A percentile compares a stretch with the other conserved stretches of the same genome.
phyloP scores from a whole-genome alignment of 805 yeast genomes.

The Debaryomyces castellii region DNA sequence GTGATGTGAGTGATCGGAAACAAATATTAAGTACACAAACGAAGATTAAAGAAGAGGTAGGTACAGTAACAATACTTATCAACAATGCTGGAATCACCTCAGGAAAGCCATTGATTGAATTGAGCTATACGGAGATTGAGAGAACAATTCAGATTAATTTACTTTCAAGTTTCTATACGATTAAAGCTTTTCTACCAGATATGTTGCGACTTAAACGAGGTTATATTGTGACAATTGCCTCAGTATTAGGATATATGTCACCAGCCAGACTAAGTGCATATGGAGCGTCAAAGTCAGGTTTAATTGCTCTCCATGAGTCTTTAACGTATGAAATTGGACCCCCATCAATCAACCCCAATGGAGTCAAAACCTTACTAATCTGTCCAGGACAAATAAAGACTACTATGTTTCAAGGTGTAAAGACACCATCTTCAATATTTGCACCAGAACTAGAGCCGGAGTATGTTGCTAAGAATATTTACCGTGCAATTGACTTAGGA shows the following conservation, averaged over 20 bases:
- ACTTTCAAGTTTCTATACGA: constrained; percentile 66
- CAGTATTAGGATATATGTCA: constrained; percentile 80
- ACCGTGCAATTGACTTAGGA: constrained; percentile 58
- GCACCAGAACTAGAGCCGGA: constrained; percentile 83
- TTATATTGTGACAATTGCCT: constrained; percentile 75
- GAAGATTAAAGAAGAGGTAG: constrained; percentile 47
- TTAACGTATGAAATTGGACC: constrained; percentile 67
- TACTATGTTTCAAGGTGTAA: constrained; percentile 66
- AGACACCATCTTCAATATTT: constrained; percentile 68
- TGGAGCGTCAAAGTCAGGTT: constrained; percentile 88
- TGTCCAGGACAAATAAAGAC: constrained; percentile 90
- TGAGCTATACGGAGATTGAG: constrained; percentile 59
- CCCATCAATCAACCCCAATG: constrained; percentile 42
- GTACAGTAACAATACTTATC: constrained; percentile 64
- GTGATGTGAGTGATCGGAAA: constrained; percentile 64
- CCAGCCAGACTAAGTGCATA: constrained; percentile 83
- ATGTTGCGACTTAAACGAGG: constrained; percentile 68
- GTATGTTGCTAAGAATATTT: constrained; percentile 60
- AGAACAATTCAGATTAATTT: constrained; percentile 66
- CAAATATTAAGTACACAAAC: constrained; percentile 43
- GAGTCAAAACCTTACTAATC: constrained; percentile 71
- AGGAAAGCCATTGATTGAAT: constrained; percentile 56
- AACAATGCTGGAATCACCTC: constrained; percentile 83
- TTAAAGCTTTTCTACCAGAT: constrained; percentile 68
- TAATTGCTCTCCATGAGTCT: constrained; percentile 82